Base-by-base conservation (phyloP, 768 basidiomycete species). In the Cubamyces sp. region DNA sequence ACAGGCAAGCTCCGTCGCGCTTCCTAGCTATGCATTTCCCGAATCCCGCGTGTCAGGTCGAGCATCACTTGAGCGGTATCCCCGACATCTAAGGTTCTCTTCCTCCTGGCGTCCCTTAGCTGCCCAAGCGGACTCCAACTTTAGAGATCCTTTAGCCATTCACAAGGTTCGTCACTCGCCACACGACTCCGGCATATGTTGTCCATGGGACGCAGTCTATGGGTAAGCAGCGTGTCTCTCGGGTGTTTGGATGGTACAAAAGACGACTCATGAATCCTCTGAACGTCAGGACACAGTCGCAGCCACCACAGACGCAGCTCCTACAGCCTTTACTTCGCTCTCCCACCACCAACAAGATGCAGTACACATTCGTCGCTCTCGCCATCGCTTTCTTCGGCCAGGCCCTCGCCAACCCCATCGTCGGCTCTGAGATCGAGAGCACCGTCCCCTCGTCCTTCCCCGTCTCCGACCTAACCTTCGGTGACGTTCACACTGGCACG, bases 251-350 rank as follows among this genome's bases (percentile, higher is more conserved):
- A n/a, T 6, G 11, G 18, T 39, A 23, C 11, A 54, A 19, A 54
- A 28, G 11, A 26, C 41, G 23, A 8, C 25, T 41, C 11, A 19
- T 3, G n/a, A 7, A n/a, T 18, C 18, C 30, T 30, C 54, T 12
- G 18, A 47, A 34, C 43, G 19, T 25, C 45, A 54, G 55, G 43
- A 47, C 45, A 37, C 42, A 45, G 19, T 37, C 43, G 46, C 55
- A n/a, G 23, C 18, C 28, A 23, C 23, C 26, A 30, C 55, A 56
- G 9, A 21, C 51, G n/a, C 51, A 28, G 14, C 21, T 15, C 48
- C 48, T 26, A 49, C 48, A 34, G 9, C 9, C 48, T 46, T 21
- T 3, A 46, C 45, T 46, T 14, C 21, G 9, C 23, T 43, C 48
- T 15, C 39, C 23, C n/a, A 30, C n/a, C 19, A 37, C n/a, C 18